Percentiles rank a stretch among this genome's conserved stretches.
phyloP scores from a whole-genome alignment of 192 early-diverging fungal genomes.

The Gamsiella multidivaricata region DNA sequence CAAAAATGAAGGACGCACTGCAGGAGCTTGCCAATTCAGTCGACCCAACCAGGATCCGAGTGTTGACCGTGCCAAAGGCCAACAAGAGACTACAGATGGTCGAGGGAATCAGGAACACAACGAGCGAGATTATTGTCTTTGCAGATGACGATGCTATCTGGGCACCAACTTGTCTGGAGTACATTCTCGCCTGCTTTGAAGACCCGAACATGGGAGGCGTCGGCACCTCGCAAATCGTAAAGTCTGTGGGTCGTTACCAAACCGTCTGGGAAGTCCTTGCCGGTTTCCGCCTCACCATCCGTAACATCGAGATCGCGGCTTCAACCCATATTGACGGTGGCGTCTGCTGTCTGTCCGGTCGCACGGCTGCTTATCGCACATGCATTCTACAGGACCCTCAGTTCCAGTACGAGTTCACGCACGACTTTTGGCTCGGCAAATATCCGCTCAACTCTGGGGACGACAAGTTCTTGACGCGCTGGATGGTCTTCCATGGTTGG shows the following conservation, averaged over 20 bases:
- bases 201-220: slow-evolving; percentile 78
- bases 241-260: slow-evolving; percentile 67
- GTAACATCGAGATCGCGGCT: slow-evolving; percentile 79
- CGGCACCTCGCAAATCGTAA: slow-evolving; percentile 72
- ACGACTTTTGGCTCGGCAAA: slow-evolving; percentile 77
- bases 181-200: slow-evolving; percentile 78
- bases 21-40: slow-evolving; percentile 68
- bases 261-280: slow-evolving; percentile 81
- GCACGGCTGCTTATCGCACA: slow-evolving; percentile 78
- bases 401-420: slow-evolving; percentile 77
- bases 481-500: slow-evolving; percentile 79
- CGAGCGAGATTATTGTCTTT: slow-evolving; percentile 73
- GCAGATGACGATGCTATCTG: slow-evolving; percentile 79
- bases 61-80: slow-evolving; percentile 66
- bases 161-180: slow-evolving; percentile 66
- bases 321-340: slow-evolving; percentile 82
- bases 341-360: slow-evolving; percentile 79
- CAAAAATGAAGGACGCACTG: slow-evolving; percentile 64
- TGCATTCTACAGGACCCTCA: slow-evolving; percentile 75
- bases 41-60: slow-evolving; percentile 64
- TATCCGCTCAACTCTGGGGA: slow-evolving; percentile 80
- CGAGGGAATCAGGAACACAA: slow-evolving; percentile 70
- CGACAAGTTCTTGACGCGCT: slow-evolving; percentile 81
- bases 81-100: slow-evolving; percentile 81
- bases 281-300: slow-evolving; percentile 74